Evolutionary conservation across 2,329 filamentous ascomycete species (phyloP).

Genomic region (Plectosphaerella sp.): DNA sequence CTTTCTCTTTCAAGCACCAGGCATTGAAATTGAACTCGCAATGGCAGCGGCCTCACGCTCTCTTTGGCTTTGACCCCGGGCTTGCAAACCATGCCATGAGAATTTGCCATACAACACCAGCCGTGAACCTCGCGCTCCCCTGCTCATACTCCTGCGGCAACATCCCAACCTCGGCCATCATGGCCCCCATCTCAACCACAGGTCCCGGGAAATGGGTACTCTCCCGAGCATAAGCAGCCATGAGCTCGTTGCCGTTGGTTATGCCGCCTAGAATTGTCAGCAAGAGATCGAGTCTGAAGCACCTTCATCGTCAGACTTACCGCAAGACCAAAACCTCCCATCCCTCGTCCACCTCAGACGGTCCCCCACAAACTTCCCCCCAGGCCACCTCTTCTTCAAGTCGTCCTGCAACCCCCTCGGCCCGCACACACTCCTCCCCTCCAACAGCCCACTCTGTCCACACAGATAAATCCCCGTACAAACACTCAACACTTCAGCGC

Average conservation of each 20-base stretch:
- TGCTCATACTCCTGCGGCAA: slow-evolving; percentile 37
- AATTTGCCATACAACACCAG: slow-evolving; percentile 31
- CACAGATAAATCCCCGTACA: slow-evolving; percentile 48
- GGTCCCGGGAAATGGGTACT: slow-evolving; percentile 36
- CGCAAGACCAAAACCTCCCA: slow-evolving; percentile 51
- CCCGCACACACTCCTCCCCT: slow-evolving; percentile 40
- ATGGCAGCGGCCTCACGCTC: no score
- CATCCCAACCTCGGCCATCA: slow-evolving; percentile 44
- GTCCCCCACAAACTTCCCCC: slow-evolving; percentile 37
- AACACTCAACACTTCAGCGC: slow-evolving; percentile 44
- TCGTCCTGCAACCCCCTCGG: slow-evolving; percentile 38
- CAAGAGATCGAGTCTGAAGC: background rate
- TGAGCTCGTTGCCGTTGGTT: slow-evolving; percentile 53
- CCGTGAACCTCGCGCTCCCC: slow-evolving; percentile 20
- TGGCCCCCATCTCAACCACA: slow-evolving; percentile 37
- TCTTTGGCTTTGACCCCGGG: slow-evolving; percentile 5
- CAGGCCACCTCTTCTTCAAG: slow-evolving; percentile 31
- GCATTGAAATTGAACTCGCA: no score
- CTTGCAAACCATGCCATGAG: slow-evolving; percentile 27
- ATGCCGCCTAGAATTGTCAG: slow-evolving; percentile 35
- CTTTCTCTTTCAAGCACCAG: no score
- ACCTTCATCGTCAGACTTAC: slow-evolving; percentile 25
- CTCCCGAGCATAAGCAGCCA: slow-evolving; percentile 43
- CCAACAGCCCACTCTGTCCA: slow-evolving; percentile 41
- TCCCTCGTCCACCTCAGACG: slow-evolving; percentile 45